Conservation (phyloP, 1,284 basidiomycete genomes). For the Chalciporus sp. region DNA sequence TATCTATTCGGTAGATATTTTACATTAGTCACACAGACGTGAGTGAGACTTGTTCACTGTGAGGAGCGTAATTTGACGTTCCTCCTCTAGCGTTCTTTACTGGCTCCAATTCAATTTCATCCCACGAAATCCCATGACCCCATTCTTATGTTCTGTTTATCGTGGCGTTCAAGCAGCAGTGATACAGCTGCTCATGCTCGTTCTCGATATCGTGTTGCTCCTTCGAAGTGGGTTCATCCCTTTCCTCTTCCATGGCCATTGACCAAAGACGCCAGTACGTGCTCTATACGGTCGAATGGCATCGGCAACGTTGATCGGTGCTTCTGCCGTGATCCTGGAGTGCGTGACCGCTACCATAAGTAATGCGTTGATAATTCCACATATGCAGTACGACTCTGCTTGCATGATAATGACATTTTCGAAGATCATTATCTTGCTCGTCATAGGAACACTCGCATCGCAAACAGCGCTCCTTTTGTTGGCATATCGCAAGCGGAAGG, state of each 20-base stretch:
- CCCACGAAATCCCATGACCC: no score
- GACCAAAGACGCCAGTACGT: no score
- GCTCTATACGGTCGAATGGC: no score
- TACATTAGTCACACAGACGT: no score
- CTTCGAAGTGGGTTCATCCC: slow-evolving; percentile 21
- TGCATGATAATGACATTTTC: slow-evolving; percentile 15
- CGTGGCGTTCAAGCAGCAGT: no score
- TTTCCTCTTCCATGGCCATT: no score
- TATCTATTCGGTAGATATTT: no score
- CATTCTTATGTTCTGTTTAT: no score
- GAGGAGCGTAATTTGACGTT: no score
- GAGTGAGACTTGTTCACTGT: no score
- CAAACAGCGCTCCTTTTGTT: slow-evolving; percentile 22
- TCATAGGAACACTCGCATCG: slow-evolving; percentile 11
- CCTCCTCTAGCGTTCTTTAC: no score
- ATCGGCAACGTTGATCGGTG: not conserved
- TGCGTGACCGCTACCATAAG: not conserved
- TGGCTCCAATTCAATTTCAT: no score
- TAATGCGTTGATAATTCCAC: slow-evolving; percentile 9
- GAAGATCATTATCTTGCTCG: slow-evolving; percentile 12
- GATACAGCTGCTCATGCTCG: slow-evolving; percentile 14
- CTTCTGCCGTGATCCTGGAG: slow-evolving; percentile 16
- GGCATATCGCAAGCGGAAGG: slow-evolving; percentile 19
- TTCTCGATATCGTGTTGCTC: slow-evolving; percentile 17
- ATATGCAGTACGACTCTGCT: slow-evolving; percentile 8